Base-by-base conservation (phyloP, 768 basidiomycete genomes). In the Cystofilobasidium bisporidii region DNA sequence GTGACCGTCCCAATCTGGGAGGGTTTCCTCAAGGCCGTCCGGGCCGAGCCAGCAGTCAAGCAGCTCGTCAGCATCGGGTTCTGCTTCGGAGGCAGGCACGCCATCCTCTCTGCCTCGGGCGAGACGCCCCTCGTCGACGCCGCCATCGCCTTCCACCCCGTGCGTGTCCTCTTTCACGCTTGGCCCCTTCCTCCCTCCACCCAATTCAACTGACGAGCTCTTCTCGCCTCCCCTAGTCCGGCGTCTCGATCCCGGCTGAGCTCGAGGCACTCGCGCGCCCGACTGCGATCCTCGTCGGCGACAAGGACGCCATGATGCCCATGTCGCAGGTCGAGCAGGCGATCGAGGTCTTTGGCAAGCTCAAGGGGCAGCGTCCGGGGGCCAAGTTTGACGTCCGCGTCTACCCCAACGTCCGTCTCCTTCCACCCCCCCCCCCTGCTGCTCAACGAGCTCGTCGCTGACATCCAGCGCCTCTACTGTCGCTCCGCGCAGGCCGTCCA, bases 81-180 rank as follows among this genome's bases (percentile, higher is more conserved):
- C 74, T 78, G 78, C 71, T 77, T 75, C 72, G 78, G 78, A 18
- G 78, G 71, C 17, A 67, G 75, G 69, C 76, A 76, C 59, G 67
- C 60, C 18, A 45, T 68, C 28, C 61, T 68, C 3, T 5, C 45
- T 40, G 66, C 73, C 3, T 48, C 47, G 5, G 72, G 72, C 18
- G 71, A 74, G 50, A 72, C 71, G 11, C 68, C 58, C 0, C 50
- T 70, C 30, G 33, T 69, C 28, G 67, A 69, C 70, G 71, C 71
- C 5, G 75, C 67, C 20, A 73, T 79, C 30, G 71, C 74, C 18
- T 72, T 71, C 69, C 78, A 79, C 67, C 77, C 78, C 73, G 11
- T 75, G 75, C 72, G 65, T n/a, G n/a, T n/a, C n/a, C n/a, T 61
- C 26, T n/a, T 11, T 26, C 36, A 36, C 45, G 9, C 5, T 47